Conservation (phyloP, 306 rosid species). For the Notholithocarpus densiflorus region DNA sequence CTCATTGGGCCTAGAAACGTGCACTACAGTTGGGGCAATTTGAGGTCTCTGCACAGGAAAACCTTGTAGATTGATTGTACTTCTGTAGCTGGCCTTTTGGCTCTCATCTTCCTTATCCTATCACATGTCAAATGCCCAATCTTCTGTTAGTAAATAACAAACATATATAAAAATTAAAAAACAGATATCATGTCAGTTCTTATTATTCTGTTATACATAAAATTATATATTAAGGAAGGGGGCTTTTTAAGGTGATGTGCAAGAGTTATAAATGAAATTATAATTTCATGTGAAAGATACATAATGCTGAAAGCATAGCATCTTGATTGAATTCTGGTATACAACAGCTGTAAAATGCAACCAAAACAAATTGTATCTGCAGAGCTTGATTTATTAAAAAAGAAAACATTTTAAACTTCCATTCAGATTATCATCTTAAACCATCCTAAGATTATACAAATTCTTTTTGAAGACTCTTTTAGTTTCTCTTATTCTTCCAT, state of each 20-base stretch:
- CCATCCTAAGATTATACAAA: neutral
- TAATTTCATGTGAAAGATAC: neutral
- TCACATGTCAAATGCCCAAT: slow-evolving; percentile 27
- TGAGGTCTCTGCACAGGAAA: slow-evolving; percentile 28
- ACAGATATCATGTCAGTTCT: neutral
- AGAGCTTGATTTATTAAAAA: neutral
- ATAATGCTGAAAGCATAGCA: neutral
- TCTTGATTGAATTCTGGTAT: neutral
- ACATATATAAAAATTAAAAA: neutral
- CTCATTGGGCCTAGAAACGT: slow-evolving; percentile 67
- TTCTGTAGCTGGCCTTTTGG: slow-evolving; percentile 21
- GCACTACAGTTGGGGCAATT: slow-evolving; percentile 62
- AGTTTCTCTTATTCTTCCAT: neutral
- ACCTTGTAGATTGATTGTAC: slow-evolving; percentile 24
- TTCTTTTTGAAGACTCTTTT: neutral
- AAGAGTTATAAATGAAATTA: neutral
- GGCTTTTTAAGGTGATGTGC: too few relatives aligned
- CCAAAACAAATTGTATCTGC: neutral
- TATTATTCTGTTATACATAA: neutral
- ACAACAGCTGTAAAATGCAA: neutral
- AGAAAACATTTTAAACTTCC: neutral
- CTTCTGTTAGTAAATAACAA: slow-evolving; percentile 1
- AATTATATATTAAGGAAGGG: neutral
- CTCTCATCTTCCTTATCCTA: slow-evolving; percentile 42
- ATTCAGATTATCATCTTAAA: neutral